Evolutionary conservation across 2,329 filamentous ascomycete genomes (phyloP), one percentile per base, ranked within the genome.

Genomic region (Bipolaris gigantea): DNA sequence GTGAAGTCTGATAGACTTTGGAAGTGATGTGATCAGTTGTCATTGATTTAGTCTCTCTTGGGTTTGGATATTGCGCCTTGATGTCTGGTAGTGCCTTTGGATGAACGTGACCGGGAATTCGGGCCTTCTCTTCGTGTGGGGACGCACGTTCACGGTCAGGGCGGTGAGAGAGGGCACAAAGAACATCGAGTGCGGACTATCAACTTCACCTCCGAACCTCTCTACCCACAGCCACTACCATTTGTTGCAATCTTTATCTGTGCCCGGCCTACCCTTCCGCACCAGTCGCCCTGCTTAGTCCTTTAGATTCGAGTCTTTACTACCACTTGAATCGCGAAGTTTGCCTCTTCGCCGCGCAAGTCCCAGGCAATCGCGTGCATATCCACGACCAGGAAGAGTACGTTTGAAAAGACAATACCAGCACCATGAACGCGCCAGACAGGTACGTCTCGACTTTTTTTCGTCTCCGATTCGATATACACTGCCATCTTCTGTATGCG

Each of bases 401-500:
- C 33, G n/a, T 30, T 38, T 46, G 51, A 18, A 36, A 36, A 50
- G 49, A 49, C 46, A 53, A 45, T n/a, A 46, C 23, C 48, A 13
- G 30, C 62, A 71, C 27, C 3, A 74, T 74, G 72, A 74, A 74
- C 69, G 72, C 72, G 38, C 72, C 72, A 42, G 72, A 74, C 51
- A 69, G 72, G 72, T 73, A 70, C 18, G 70, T 61, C 39, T 35
- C 40, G 13, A 16, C n/a, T 9, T 15, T 38, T 44, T 36, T 32
- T 10, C 18, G 32, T 36, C 35, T 43, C 9, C 27, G 34, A 21
- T 41, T 49, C n/a, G 19, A 45, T 45, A 18, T 16, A 35, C 19
- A 44, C 10, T 19, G 47, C 39, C 27, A 19, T 40, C 41, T 50
- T 48, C 49, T 30, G 49, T 35, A 42, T 57, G 55, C 53, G 49